These are phyloP conservation scores for Cytospora piceae DNA, from an alignment of 2,329 filamentous ascomycete genomes.

Conservation along the genomic window DNA sequence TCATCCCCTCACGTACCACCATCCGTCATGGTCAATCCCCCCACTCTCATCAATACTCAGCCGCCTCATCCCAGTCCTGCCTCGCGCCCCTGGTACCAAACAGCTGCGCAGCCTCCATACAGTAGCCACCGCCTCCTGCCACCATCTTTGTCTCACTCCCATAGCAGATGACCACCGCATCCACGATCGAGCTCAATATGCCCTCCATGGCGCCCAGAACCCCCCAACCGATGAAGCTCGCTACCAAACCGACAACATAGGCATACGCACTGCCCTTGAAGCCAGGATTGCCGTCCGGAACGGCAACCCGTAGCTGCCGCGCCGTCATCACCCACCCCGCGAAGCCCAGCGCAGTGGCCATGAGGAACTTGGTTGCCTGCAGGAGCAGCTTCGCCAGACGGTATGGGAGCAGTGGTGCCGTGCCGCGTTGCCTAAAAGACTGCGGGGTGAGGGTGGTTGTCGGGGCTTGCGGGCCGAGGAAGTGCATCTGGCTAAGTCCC, in stretches of 20 bases:
- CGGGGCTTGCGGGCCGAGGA: slow-evolving; percentile 72
- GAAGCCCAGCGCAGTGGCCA: slow-evolving; percentile 87
- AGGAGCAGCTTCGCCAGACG: slow-evolving; percentile 88
- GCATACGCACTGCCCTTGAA: slow-evolving; percentile 86
- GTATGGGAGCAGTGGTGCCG: slow-evolving; percentile 73
- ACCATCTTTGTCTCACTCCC: slow-evolving; percentile 80
- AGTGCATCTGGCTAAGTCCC: slow-evolving; percentile 79
- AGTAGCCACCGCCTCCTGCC: slow-evolving; percentile 75
- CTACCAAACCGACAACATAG: slow-evolving; percentile 90
- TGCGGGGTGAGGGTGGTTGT: slow-evolving; percentile 71
- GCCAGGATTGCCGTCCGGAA: slow-evolving; percentile 52
- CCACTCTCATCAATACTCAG: slow-evolving; percentile 16
- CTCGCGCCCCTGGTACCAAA: slow-evolving; percentile 66
- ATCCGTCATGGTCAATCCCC: neutral
- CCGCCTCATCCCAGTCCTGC: slow-evolving; percentile 21
- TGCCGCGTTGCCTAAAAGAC: slow-evolving; percentile 47
- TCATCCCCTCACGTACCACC: neutral
- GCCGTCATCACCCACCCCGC: slow-evolving; percentile 97
- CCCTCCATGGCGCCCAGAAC: slow-evolving; percentile 90
- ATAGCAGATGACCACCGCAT: slow-evolving; percentile 91
- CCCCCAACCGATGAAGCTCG: slow-evolving; percentile 93
- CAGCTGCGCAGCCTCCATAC: slow-evolving; percentile 85
- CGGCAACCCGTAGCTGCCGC: slow-evolving; percentile 69
- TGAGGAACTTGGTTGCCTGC: slow-evolving; percentile 87
- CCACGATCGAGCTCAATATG: slow-evolving; percentile 82